Percentiles rank a stretch among this genome's conserved stretches.
phyloP scores from a whole-genome alignment of 768 basidiomycete species.

The Kwoniella europaea region DNA sequence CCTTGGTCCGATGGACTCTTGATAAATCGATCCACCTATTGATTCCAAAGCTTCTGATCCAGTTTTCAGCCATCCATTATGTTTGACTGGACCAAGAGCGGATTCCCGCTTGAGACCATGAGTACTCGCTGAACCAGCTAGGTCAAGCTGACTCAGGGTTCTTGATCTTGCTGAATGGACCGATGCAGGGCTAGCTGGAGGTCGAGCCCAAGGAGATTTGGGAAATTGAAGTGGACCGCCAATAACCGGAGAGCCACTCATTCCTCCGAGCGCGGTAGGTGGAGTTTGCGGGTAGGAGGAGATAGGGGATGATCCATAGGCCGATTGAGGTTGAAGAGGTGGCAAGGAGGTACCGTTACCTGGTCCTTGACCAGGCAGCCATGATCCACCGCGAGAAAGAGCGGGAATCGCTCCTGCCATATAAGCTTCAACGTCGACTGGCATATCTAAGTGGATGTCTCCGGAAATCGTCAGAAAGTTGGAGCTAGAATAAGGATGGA shows the following conservation, averaged over 20 bases:
- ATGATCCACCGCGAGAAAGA: constrained; percentile 45
- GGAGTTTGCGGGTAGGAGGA: constrained; percentile 11
- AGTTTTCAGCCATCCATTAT: constrained; percentile 8
- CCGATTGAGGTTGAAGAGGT: not conserved
- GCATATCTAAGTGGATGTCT: constrained; percentile 26
- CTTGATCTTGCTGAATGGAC: constrained; percentile 8
- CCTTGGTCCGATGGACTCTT: not conserved
- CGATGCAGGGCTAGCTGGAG: not conserved
- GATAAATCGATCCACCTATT: not conserved
- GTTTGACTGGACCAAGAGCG: not conserved
- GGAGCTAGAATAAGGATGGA: too few species aligned
- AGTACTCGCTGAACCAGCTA: not conserved
- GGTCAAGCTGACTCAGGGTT: not conserved
- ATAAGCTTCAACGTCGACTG: constrained; percentile 46
- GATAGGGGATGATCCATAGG: constrained; percentile 4
- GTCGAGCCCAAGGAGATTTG: not conserved
- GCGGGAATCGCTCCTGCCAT: constrained; percentile 47
- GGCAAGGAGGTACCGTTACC: not conserved
- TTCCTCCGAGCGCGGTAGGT: not conserved
- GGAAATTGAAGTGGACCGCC: not conserved
- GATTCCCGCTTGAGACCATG: not conserved
- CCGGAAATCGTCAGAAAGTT: too few species aligned
- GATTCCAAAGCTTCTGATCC: constrained; percentile 6
- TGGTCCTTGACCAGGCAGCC: constrained; percentile 22
- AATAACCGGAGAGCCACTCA: not conserved